phyloP scores from a whole-genome alignment of 768 basidiomycete genomes.

The Mycena kentingensis region DNA sequence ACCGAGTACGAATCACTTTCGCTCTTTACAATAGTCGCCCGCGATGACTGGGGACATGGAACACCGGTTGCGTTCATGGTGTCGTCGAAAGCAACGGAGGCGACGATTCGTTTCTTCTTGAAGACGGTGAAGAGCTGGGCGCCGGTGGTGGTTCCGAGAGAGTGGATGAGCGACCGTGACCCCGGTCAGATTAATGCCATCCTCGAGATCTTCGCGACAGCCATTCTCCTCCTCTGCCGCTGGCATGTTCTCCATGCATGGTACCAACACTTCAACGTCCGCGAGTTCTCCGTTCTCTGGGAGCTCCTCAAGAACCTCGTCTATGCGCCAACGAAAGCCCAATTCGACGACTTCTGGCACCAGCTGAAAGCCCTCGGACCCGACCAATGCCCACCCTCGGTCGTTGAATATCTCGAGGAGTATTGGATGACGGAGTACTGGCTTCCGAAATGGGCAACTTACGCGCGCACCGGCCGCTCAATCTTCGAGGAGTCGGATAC shows the following conservation, averaged over 20 bases:
- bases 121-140: background rate
- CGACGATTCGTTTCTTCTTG: conserved; percentile 21
- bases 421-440: conserved; percentile 19
- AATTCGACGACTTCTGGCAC: conserved; percentile 24
- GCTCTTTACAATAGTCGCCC: conserved; percentile 5
- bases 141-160: background rate
- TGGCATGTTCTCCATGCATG: conserved; percentile 34
- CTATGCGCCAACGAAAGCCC: conserved; percentile 4
- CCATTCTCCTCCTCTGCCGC: conserved; percentile 25
- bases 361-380: conserved; percentile 17
- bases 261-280: conserved; percentile 26
- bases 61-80: conserved; percentile 26
- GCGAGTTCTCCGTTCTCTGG: conserved; percentile 23
- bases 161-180: conserved; percentile 2
- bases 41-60: conserved; percentile 11
- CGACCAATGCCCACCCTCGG: background rate
- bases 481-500: conserved; percentile 24
- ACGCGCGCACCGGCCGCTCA: conserved; percentile 8
- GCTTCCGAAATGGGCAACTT: conserved; percentile 25
- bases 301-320: conserved; percentile 24
- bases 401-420: conserved; percentile 19
- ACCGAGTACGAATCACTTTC: conserved; percentile 7
- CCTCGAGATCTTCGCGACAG: background rate
- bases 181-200: conserved; percentile 4
- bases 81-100: conserved; percentile 18